Conservation (phyloP, 768 basidiomycete genomes). For the Pulveroboletus sp. region DNA sequence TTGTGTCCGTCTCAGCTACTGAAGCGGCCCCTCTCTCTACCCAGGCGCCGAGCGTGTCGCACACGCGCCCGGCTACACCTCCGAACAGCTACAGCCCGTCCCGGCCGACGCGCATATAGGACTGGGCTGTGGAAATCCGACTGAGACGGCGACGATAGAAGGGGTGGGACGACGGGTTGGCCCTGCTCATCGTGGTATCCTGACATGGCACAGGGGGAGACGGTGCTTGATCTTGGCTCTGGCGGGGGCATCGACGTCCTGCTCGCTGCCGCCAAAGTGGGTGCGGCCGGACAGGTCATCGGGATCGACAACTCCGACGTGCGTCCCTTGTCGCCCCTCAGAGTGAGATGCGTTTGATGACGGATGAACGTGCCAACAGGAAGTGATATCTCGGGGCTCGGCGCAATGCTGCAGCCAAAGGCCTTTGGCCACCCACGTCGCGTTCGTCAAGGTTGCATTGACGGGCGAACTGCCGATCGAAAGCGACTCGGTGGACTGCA, state of each 20-base stretch:
- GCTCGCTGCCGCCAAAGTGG: conserved; percentile 47
- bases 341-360: not conserved
- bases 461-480: conserved; percentile 44
- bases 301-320: conserved; percentile 52
- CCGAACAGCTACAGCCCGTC: conserved; percentile 38
- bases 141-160: conserved; percentile 42
- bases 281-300: conserved; percentile 44
- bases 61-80: conserved; percentile 45
- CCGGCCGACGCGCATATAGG: conserved; percentile 46
- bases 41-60: conserved; percentile 16
- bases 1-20: not conserved
- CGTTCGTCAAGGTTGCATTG: conserved; percentile 42
- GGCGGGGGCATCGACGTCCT: conserved; percentile 55
- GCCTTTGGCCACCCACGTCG: conserved; percentile 44
- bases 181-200: not conserved
- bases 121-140: conserved; percentile 51
- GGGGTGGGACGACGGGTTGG: conserved; percentile 30
- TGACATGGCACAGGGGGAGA: conserved; percentile 43
- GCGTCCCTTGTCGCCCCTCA: conserved; percentile 2
- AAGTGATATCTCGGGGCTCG: conserved; percentile 47
- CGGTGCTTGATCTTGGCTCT: conserved; percentile 51
- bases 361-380: conserved; percentile 27
- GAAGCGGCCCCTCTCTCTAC: not conserved
- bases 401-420: conserved; percentile 37
- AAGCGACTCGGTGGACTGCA: conserved; percentile 47